Percentiles rank a stretch among this genome's conserved stretches.
These are phyloP conservation scores for Microcyclospora tardicrescens DNA, from an alignment of 2,329 filamentous ascomycete genomes.

Conservation along the genomic window DNA sequence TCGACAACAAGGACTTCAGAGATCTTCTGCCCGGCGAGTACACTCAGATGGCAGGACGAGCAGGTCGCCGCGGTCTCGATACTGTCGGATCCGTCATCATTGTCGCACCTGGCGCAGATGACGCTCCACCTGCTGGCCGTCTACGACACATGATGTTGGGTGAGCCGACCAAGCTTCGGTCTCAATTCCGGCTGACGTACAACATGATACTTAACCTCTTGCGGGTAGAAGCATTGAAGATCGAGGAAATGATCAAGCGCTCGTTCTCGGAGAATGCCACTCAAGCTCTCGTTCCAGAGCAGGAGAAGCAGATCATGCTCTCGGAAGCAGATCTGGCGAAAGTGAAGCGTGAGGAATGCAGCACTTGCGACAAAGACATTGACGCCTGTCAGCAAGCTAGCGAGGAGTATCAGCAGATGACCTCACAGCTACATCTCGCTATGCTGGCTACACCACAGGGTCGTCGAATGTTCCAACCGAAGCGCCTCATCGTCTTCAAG, in stretches of 20 bases:
- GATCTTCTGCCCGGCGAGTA: slow-evolving; percentile 91
- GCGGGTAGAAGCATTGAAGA: slow-evolving; percentile 90
- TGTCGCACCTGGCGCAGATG: slow-evolving; percentile 65
- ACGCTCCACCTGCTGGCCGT: slow-evolving; percentile 73
- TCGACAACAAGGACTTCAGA: slow-evolving; percentile 83
- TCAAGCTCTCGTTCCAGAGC: slow-evolving; percentile 83
- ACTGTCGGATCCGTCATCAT: slow-evolving; percentile 90
- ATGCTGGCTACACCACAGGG: slow-evolving; percentile 72
- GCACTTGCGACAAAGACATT: slow-evolving; percentile 67
- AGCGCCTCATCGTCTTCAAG: slow-evolving; percentile 71
- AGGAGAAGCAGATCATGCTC: slow-evolving; percentile 85
- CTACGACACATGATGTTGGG: slow-evolving; percentile 91
- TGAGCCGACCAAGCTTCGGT: slow-evolving; percentile 85
- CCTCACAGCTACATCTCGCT: slow-evolving; percentile 63
- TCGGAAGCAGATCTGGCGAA: slow-evolving; percentile 86
- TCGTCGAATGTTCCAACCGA: slow-evolving; percentile 61
- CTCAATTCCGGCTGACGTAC: slow-evolving; percentile 93
- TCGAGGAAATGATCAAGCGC: slow-evolving; percentile 99
- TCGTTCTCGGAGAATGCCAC: slow-evolving; percentile 98
- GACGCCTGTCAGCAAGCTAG: slow-evolving; percentile 70
- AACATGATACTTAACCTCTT: slow-evolving; percentile 98
- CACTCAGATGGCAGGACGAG: slow-evolving; percentile 95
- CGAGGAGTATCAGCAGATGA: slow-evolving; percentile 68
- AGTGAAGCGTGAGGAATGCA: slow-evolving; percentile 73
- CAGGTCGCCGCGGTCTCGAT: slow-evolving; percentile 83